Percentiles rank a stretch among this genome's conserved stretches.
These are phyloP conservation scores for Mortierella sp. DNA, from an alignment of 371 early-diverging fungal genomes.

Conservation along the genomic window DNA sequence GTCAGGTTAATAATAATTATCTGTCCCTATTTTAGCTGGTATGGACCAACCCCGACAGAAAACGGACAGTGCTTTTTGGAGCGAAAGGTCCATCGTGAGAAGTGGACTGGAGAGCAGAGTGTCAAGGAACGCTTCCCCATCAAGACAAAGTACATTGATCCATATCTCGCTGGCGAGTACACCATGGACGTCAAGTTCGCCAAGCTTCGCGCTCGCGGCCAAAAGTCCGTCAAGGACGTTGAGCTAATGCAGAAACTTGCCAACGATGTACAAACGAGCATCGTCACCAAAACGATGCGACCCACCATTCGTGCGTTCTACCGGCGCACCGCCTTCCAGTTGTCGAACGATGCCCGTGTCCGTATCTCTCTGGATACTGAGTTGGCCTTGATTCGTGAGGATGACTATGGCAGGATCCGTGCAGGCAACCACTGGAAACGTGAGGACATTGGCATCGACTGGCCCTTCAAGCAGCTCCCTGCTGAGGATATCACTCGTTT, in stretches of 20 bases:
- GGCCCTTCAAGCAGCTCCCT: constrained; percentile 87
- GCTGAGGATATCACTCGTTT: constrained; percentile 88
- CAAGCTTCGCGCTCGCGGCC: constrained; percentile 87
- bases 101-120: constrained; percentile 97
- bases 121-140: constrained; percentile 97
- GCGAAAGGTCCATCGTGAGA: constrained; percentile 98
- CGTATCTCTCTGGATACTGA: constrained; percentile 97
- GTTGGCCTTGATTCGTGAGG: constrained; percentile 96
- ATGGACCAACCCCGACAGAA: constrained; percentile 87
- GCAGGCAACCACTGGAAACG: constrained; percentile 92
- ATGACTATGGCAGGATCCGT: constrained; percentile 76
- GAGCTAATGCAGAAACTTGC: constrained; percentile 85
- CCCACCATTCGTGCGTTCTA: constrained; percentile 93
- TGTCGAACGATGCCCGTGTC: constrained; percentile 94
- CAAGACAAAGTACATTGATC: constrained; percentile 95
- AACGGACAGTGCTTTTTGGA: constrained; percentile 95
- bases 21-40: constrained; percentile 80
- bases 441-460: constrained; percentile 87
- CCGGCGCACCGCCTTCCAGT: constrained; percentile 98
- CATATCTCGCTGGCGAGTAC: constrained; percentile 86
- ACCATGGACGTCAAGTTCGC: constrained; percentile 82
- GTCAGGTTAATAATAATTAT: no score
- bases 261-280: constrained; percentile 88
- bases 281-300: constrained; percentile 80
- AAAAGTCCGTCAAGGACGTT: constrained; percentile 85